Evolutionary conservation across 208 protist genomes (phyloP), one percentile per base, ranked within the genome.

Genomic region (Vickermania spadyakhi): DNA sequence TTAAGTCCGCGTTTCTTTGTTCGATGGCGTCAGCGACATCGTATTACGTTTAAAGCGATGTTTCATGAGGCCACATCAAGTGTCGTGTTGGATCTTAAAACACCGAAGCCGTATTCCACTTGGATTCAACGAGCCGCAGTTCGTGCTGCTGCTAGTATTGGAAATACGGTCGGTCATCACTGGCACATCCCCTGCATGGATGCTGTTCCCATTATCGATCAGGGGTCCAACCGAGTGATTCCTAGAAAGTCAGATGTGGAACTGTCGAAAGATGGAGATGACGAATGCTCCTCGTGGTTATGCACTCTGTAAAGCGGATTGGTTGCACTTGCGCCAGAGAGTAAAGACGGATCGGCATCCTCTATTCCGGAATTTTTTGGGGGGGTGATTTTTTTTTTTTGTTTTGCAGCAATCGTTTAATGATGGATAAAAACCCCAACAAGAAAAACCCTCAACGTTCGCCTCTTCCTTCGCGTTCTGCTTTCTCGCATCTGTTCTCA

Each of bases 141-240:
- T n/a, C n/a, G n/a, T n/a, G 7, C 61, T 63, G 30, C 42, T 2
- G 51, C 55, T 22, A 1, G n/a, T 21, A 55, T 41, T 14, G 13
- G 18, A 1, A 27, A 31, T 5, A 30, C 26, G 18, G 31, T 23
- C 23, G 29, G 3, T 11, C 59, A 53, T 0, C 77, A 88, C 51
- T 94, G 87, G 87, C 87, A 94, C 71, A 36, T 94, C 21, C 87
- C 87, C n/a, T 86, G 75, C 56, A 28, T 89, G 5, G 42, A 65
- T 25, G 54, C 52, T 29, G 73, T 84, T 29, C 63, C 74, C 22
- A 61, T 91, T 18, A 59, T 94, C 31, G 73, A 89, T 42, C 87
- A 94, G 42, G 84, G 73, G 25, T 91, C 87, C 1, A 91, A 91
- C 58, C 59, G 68, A 1, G 68, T 58, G 2, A 70, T 55, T 1